Base-by-base conservation (phyloP, 2,329 filamentous ascomycete species). In the Fusarium chlamydosporum region DNA sequence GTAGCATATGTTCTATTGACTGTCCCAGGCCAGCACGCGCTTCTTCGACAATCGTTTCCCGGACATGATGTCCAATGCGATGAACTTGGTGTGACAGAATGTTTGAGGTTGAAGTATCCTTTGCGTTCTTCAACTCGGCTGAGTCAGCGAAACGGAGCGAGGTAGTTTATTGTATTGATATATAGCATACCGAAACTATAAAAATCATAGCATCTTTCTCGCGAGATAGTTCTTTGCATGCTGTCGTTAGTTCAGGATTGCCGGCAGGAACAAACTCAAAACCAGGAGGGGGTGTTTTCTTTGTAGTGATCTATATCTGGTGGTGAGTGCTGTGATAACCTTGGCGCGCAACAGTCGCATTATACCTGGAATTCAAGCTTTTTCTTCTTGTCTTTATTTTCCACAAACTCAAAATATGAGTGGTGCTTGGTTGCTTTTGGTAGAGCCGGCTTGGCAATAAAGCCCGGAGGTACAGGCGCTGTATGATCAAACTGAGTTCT, bases 181-280 rank as follows among this genome's bases (percentile, higher is more conserved):
- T 35, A 29, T 45, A 48, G 67, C 85, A 70, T 82, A 89, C 88
- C 73, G 88, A 88, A 47, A 91, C 88, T 60, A 91, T 89, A 70
- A 89, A 91, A 16, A 90, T 86, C 84, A 89, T 86, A 43, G 86
- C 87, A 70, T 84, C 88, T 51, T 82, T 81, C 70, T 89, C 85
- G 67, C 89, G 83, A 2, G 88, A 91, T 20, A 90, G 76, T 71
- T 91, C 88, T 76, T 91, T 91, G 81, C 89, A 91, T 42, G 82
- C 79, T 56, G 80, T 81, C 7, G 88, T 90, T 72, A 91, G 78
- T 65, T 84, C 81, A 23, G 88, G 88, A 67, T 90, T 86, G 50
- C 88, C 88, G 51, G 86, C 84, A 33, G 88, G 86, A 42, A 91
- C 84, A 73, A 89, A 90, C 65, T 85, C 83, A 73, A 87, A 90